phyloP scores from a whole-genome alignment of 257 asterid genomes.

The Leptodermis oblonga region DNA sequence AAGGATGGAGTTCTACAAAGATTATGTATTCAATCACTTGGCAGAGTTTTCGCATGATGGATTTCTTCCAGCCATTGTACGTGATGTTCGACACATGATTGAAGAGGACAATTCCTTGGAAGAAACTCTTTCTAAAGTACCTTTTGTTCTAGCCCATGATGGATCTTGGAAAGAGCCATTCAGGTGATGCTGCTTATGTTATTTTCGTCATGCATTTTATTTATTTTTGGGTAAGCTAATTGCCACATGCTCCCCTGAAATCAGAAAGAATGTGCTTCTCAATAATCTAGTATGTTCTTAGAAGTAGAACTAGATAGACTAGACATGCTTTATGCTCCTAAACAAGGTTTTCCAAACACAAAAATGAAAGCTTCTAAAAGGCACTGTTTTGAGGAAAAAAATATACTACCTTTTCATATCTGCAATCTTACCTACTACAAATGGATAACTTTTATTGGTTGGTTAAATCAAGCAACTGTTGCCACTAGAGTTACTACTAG shows the following conservation, averaged over 20 bases:
- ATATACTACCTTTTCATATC: not conserved
- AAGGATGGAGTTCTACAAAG: constrained; percentile 59
- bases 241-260: not conserved
- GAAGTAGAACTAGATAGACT: not conserved
- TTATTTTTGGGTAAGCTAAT: constrained; percentile 1
- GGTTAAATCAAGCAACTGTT: not conserved
- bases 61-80: constrained; percentile 48
- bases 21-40: constrained; percentile 64
- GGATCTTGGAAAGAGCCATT: constrained; percentile 86
- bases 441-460: not conserved
- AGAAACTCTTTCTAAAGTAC: constrained; percentile 49
- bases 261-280: not conserved
- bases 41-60: constrained; percentile 54
- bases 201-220: not conserved
- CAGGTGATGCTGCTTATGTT: constrained; percentile 46
- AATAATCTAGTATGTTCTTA: too few species aligned
- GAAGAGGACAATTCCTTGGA: constrained; percentile 61
- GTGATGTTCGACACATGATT: constrained; percentile 55
- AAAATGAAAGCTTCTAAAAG: not conserved
- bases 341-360: not conserved
- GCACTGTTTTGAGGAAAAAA: not conserved
- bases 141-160: constrained; percentile 70
- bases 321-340: too few species aligned
- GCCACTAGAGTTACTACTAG: not conserved
- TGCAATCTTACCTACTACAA: not conserved